Base-by-base conservation (phyloP, 768 basidiomycete genomes). In the Favolaschia claudopus region DNA sequence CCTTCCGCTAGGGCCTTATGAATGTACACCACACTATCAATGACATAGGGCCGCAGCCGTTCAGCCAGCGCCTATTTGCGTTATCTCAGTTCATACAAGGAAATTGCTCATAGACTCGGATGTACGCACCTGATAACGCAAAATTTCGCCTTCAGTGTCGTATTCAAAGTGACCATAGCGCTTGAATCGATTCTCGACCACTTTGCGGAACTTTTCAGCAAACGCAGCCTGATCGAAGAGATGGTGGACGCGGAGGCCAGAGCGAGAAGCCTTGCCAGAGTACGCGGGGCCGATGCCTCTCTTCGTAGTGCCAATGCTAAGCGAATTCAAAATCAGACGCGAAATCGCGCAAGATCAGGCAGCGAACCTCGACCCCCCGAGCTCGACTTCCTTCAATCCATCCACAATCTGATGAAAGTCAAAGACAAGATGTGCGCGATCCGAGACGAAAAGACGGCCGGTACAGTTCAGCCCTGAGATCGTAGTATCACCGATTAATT, bases 351-450 rank as follows among this genome's bases (percentile, higher is more conserved):
- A 17, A 31, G 40, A 52, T 54, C 40, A 56, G 33, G 37, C n/a
- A 56, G 63, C 66, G 31, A 65, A 89, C 89, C 89, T 92, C 1
- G 88, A 89, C 9, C 93, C 92, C 22, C 97, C 97, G 22, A 99
- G 85, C 73, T 99, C 97, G 34, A 95, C 93, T 74, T 99, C 97
- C 74, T 99, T 99, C 69, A 99, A 79, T 6, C 97, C 97, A 71
- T 99, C 97, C 27, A 99, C 97, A 69, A 99, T 98, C 79, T 99
- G 97, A 76, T 99, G 97, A 75, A 99, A 99, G 72, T 99, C 97
- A 70, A 99, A 95, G 31, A 99, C 97, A 60, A 99, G 88, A 63
- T 96, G 94, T 4, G 97, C 94, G 62, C 97, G 89, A 77, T 99
- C 95, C 24, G 96, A 99, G 66, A 99, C 82, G 72, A 97, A 91